These are phyloP conservation scores for Arthroderma sp. DNA, from an alignment of 2,329 filamentous ascomycete species.

Conservation along the genomic window DNA sequence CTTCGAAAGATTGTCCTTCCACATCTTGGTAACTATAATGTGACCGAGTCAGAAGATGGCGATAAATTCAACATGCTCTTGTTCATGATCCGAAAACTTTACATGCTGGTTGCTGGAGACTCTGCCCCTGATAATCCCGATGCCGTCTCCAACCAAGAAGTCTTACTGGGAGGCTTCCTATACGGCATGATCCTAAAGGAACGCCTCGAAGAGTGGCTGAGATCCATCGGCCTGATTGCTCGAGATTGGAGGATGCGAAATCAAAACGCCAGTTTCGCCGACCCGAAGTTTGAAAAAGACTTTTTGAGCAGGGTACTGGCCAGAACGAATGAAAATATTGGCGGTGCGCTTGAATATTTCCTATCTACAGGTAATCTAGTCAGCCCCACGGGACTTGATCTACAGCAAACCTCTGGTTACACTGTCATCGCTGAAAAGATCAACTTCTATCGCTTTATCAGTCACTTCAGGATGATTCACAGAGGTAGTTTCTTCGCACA, in stretches of 20 bases:
- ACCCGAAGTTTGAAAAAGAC: constrained; percentile 63
- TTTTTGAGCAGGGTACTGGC: constrained; percentile 67
- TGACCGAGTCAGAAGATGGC: constrained; percentile 68
- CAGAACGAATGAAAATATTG: constrained; percentile 77
- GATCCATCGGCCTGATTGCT: constrained; percentile 43
- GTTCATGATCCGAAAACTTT: constrained; percentile 94
- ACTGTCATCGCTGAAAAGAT: constrained; percentile 97
- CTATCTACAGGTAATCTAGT: constrained; percentile 88
- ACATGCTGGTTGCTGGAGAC: constrained; percentile 81
- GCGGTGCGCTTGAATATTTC: constrained; percentile 83
- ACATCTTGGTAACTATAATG: constrained; percentile 74
- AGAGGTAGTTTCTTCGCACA: constrained; percentile 98
- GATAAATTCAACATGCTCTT: constrained; percentile 92
- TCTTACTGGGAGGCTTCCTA: constrained; percentile 81
- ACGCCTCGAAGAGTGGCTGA: constrained; percentile 76
- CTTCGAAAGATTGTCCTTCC: constrained; percentile 79
- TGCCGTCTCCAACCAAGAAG: constrained; percentile 90
- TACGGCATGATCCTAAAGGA: constrained; percentile 96
- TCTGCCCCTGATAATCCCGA: constrained; percentile 92
- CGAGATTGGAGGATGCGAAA: constrained; percentile 44
- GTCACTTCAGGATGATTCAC: constrained; percentile 98
- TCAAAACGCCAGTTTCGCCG: constrained; percentile 50
- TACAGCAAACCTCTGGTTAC: constrained; percentile 90
- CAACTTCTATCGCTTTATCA: constrained; percentile 97
- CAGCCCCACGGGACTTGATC: constrained; percentile 79